Base-by-base conservation (phyloP, 2,329 filamentous ascomycete species). In the Trichoderma aggressivum region DNA sequence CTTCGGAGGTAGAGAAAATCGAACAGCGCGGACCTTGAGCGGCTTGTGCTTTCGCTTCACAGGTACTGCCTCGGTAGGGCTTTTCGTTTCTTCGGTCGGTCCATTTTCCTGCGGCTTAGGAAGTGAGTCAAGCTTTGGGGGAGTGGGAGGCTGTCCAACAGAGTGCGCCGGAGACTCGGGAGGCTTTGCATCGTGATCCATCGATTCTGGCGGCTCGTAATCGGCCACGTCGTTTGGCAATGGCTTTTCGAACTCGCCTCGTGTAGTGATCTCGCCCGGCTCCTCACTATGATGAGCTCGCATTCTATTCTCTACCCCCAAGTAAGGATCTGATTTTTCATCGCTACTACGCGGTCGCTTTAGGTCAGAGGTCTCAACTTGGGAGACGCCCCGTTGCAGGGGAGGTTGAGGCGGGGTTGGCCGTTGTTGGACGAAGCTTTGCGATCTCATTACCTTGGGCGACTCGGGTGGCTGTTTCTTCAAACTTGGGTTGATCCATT, bases 401-500 rank as follows among this genome's bases (percentile, higher is more conserved):
- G 47, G 47, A 53, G 47, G 47, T 53, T 84, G 71, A 77, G 78
- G 73, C 76, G 81, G 43, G 73, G 76, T 72, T 74, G 82, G 75
- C 78, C 84, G 77, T 24, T 82, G 80, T 36, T 84, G 83, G 53
- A 81, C 81, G 74, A 87, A 85, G 69, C 83, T 86, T 72, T 85
- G 85, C 1, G 86, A 84, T 70, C 86, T 81, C 74, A 82, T 84
- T 34, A 83, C 76, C 72, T 86, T 87, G 3, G 87, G 86, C 2
- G 86, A 88, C 21, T 87, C 85, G 2, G 86, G 84, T 0, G 80
- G 84, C 0, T 80, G 78, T 71, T 86, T 86, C 77, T 85, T 87
- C 5, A 86, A 75, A 32, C 83, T 84, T 4, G 86, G 85, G 64
- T 88, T 88, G 71, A 87, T 86, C 87, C 87, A 89, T 77, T 89